A percentile compares a stretch with the other conserved stretches of the same genome.
These are phyloP conservation scores for Phytomonas sp. DNA, from an alignment of 208 protist genomes.

Conservation along the genomic window DNA sequence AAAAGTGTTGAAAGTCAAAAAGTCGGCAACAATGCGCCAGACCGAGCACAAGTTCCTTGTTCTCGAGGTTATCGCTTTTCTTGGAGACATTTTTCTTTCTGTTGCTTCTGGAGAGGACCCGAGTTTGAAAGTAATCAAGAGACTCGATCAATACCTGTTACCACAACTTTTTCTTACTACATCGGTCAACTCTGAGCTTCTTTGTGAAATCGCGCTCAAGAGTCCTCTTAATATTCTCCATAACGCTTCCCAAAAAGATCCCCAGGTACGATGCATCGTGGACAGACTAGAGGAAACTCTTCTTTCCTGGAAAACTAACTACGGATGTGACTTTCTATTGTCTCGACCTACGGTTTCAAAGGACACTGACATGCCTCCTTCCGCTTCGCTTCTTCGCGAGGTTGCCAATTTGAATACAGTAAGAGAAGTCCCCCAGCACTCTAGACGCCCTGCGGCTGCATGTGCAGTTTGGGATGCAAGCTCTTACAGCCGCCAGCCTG, in stretches of 20 bases:
- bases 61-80: slow-evolving; percentile 17
- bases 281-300: slow-evolving; percentile 12
- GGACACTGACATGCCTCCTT: too few relatives aligned
- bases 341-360: background rate
- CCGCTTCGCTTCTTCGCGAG: background rate
- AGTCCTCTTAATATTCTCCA: slow-evolving; percentile 14
- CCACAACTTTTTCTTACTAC: slow-evolving; percentile 34
- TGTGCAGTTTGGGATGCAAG: background rate
- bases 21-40: background rate
- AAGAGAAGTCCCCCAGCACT: background rate
- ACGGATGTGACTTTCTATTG: slow-evolving; percentile 25
- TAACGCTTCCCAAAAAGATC: background rate
- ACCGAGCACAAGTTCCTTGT: slow-evolving; percentile 15
- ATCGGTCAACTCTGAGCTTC: slow-evolving; percentile 15
- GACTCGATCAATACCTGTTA: slow-evolving; percentile 28
- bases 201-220: slow-evolving; percentile 15
- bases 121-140: slow-evolving; percentile 11
- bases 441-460: background rate
- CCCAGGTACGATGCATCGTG: background rate
- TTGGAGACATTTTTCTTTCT: slow-evolving; percentile 17
- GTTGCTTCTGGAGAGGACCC: background rate
- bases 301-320: slow-evolving; percentile 13
- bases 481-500: background rate
- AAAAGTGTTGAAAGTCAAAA: background rate
- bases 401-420: background rate